Evolutionary conservation across 345 rosid genomes (phyloP).

Genomic region (Hibiscus trionum): DNA sequence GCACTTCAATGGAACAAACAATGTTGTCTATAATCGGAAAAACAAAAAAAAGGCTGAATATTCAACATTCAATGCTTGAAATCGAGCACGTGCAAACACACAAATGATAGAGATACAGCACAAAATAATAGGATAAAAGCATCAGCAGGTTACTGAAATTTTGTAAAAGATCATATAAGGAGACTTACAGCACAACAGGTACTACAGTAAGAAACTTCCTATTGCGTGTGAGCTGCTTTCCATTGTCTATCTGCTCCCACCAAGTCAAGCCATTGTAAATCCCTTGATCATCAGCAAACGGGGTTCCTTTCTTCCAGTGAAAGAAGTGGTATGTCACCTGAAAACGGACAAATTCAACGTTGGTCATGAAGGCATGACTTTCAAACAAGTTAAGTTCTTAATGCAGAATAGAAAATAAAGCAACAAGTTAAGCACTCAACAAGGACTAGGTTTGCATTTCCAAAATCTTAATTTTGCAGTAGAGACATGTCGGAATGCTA

Average conservation of each 20-base stretch:
- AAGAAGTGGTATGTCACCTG: conserved; percentile 96
- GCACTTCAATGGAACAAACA: neutral
- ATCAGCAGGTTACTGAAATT: neutral
- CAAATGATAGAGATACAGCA: neutral
- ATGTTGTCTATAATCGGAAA: neutral
- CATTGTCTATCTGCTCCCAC: conserved; percentile 99
- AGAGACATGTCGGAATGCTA: neutral
- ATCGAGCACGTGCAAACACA: neutral
- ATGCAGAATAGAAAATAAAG: neutral
- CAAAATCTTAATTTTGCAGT: neutral
- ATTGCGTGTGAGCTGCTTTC: conserved; percentile 93
- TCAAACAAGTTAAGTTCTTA: neutral
- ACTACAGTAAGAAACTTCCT: conserved; percentile 88
- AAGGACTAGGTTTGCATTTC: neutral
- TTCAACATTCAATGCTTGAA: neutral
- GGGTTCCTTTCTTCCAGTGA: conserved; percentile 99
- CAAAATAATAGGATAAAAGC: neutral
- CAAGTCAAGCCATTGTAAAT: conserved; percentile 89
- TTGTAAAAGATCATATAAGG: neutral
- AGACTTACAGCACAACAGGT: conserved; percentile 86
- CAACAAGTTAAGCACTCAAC: neutral
- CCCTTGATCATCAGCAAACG: conserved; percentile 97
- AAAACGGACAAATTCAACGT: conserved; percentile 11
- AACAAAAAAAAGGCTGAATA: neutral
- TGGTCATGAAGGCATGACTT: neutral